phyloP scores from a whole-genome alignment of 345 rosid species.

The Melaleuca quinquenervia region DNA sequence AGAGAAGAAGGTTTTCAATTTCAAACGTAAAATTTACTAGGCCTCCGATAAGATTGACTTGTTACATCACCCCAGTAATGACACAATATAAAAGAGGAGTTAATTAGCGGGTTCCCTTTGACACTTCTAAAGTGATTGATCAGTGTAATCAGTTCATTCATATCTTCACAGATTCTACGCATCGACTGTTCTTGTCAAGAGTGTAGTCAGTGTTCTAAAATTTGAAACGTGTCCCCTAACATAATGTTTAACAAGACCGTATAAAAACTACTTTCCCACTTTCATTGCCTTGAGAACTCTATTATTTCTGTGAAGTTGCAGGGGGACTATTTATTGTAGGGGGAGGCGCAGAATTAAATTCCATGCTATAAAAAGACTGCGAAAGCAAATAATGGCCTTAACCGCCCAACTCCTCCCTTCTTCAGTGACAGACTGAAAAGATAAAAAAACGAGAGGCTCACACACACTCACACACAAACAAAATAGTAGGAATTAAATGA shows the following conservation, averaged over 20 bases:
- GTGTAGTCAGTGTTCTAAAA: neutral
- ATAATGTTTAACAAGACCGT: neutral
- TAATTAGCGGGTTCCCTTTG: neutral
- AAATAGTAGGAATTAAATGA: neutral
- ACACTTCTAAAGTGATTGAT: neutral
- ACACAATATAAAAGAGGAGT: no score
- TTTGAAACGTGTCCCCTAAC: neutral
- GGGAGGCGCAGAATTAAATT: conserved; percentile 13
- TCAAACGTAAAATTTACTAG: neutral
- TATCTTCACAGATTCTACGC: neutral
- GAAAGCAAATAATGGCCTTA: conserved; percentile 4
- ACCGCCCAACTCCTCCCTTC: neutral
- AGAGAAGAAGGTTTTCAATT: neutral
- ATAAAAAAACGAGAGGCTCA: neutral
- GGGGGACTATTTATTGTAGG: neutral
- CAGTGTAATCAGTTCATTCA: neutral
- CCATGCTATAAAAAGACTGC: conserved; percentile 2
- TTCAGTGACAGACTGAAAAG: neutral
- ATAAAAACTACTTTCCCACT: neutral
- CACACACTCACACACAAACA: neutral
- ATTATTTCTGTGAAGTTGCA: neutral
- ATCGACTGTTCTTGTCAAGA: neutral
- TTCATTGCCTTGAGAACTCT: neutral
- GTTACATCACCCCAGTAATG: neutral
- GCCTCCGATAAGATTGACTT: neutral